Conservation (phyloP, 148 eudicot genomes). For the Rhododendron kiyosumense region DNA sequence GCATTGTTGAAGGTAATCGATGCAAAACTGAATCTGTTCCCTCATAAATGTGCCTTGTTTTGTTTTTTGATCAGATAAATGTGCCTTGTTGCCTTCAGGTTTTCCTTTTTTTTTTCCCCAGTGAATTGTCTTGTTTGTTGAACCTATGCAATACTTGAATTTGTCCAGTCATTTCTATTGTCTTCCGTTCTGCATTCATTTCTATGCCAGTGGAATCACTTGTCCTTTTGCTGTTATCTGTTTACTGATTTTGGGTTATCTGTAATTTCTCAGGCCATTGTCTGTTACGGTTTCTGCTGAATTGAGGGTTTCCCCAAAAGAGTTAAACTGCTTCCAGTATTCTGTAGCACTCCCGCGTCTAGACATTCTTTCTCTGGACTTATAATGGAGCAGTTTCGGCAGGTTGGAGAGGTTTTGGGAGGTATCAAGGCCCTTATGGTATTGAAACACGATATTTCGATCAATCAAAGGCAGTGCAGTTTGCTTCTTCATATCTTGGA, state of each 20-base stretch:
- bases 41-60: not conserved
- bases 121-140: not conserved
- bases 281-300: not conserved
- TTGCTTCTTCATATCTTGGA: constrained; percentile 41
- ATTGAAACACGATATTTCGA: constrained; percentile 37
- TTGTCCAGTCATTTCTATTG: not conserved
- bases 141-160: not conserved
- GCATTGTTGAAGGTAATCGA: not conserved
- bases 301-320: not conserved
- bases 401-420: constrained; percentile 64
- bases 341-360: not conserved
- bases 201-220: not conserved
- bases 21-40: not conserved
- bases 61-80: not conserved
- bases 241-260: not conserved
- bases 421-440: constrained; percentile 55
- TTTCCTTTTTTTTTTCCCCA: no score
- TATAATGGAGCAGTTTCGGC: constrained; percentile 63
- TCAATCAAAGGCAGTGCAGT: constrained; percentile 53
- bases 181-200: not conserved
- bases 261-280: not conserved
- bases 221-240: not conserved
- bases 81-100: not conserved
- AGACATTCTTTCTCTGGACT: not conserved
- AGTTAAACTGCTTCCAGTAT: not conserved